Base-by-base conservation (phyloP, 2,329 filamentous ascomycete species). In the Verticillium longisporum region DNA sequence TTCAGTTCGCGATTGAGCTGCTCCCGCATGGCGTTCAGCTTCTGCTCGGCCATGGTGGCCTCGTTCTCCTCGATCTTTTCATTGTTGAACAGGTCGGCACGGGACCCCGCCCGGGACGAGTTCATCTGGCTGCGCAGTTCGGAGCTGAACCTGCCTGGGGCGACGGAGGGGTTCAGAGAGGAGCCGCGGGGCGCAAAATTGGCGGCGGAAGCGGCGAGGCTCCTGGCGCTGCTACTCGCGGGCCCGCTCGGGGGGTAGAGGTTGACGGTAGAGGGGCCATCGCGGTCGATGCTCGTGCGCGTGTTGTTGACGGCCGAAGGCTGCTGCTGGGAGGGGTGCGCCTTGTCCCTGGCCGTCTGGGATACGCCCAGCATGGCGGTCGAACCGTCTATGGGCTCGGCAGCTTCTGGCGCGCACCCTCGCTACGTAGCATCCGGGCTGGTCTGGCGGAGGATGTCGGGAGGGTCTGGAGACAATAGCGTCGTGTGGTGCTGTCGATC, bases 1-100 rank as follows among this genome's bases (percentile, higher is more conserved):
- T 98, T 98, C 78, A 93, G 88, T 77, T 99, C 96, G 70, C 96
- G 94, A 67, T 92, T 94, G 65, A 99, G 88, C 70, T 89, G 86
- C 68, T 97, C 93, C 69, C 89, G 88, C 64, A 97, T 83, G 58
- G 85, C 81, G 26, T 87, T 84, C 68, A 97, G 86, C 50, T 87
- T 84, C 74, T 92, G 87, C 72, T 96, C 92, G 14, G 87, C 82
- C 10, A 81, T 82, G 15, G 72, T 64, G 67, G 78, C 67, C 62
- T 86, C 84, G 59, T 87, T 85, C 66, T 91, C 88, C 60, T 89
- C 88, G 38, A 84, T 71, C 68, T 83, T 84, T 61, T 86, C 84
- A 67, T 83, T 74, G 68, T 75, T 76, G 67, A 78, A 78, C 37
- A 76, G 72, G 56, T 82, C 83, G 60, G 80, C 80, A 58, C 83